phyloP scores from a whole-genome alignment of 176 grass and related monocot genomes.

The Carex scoparia region DNA sequence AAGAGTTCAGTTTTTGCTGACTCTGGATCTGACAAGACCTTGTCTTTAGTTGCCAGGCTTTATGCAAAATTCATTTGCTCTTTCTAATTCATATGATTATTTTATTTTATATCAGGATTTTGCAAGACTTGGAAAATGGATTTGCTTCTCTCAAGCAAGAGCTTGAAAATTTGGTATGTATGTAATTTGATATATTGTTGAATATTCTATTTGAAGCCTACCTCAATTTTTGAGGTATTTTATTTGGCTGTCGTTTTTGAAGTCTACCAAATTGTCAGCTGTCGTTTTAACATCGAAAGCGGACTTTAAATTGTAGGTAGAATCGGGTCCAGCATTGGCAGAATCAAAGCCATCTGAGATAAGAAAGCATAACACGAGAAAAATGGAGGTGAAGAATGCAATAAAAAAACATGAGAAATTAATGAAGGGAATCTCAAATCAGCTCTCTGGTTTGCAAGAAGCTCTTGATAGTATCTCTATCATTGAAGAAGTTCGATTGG shows the following conservation, averaged over 20 bases:
- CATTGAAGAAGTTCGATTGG: constrained; percentile 61
- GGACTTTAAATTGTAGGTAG: constrained; percentile 34
- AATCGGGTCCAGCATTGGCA: constrained; percentile 26
- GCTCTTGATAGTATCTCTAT: constrained; percentile 66
- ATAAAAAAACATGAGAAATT: constrained; percentile 88
- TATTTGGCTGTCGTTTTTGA: not conserved
- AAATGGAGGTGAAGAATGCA: constrained; percentile 59
- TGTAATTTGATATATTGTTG: not conserved
- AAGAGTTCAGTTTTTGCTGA: not conserved
- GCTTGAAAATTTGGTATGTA: constrained; percentile 43
- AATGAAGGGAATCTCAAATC: constrained; percentile 59
- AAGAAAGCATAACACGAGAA: constrained; percentile 61
- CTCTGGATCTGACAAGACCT: not conserved
- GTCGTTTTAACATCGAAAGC: not conserved
- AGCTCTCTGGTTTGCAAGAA: constrained; percentile 61
- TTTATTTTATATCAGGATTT: constrained; percentile 45
- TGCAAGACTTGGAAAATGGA: constrained; percentile 83
- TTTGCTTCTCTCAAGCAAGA: constrained; percentile 72
- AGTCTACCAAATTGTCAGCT: not conserved
- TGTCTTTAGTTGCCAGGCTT: not conserved
- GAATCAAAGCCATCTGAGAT: constrained; percentile 57
- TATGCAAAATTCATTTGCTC: not conserved
- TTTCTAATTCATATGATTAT: not conserved
- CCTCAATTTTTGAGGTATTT: not conserved
- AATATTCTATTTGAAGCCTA: not conserved